Evolutionary conservation across 768 basidiomycete species (phyloP), one percentile per base, ranked within the genome.

Genomic region (Gloeophyllum trabeum): DNA sequence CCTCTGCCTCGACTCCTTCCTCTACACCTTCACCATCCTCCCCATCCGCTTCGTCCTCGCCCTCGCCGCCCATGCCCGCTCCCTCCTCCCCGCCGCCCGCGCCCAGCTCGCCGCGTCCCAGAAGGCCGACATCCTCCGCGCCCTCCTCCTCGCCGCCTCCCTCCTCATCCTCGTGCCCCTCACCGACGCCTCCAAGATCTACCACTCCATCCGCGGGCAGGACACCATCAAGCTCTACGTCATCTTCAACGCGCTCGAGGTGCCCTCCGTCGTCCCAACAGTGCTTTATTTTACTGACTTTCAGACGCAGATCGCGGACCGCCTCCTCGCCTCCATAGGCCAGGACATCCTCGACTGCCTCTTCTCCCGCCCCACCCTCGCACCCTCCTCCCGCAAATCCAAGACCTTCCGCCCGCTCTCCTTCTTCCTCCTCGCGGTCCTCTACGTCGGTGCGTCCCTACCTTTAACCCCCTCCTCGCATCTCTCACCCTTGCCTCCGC

Each of bases 161-260:
- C 71, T 92, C 37, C 49, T 78, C 14, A 70, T 93, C 18, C 67
- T 97, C 4, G 71, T 79, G 24, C 81, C 85, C 2, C 70, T 92
- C 30, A 92, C 93, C 5, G 94, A 99, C 55, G 86, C 91, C 6
- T 94, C 91, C 61, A 92, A 93, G 66, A 94, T 99, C 50, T 99
- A 99, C 53, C 96, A 99, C 54, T 84, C 83, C 13, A 97, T 99
- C 43, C 80, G 96, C 18, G 94, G 93, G 0, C 96, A 98, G 61
- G 96, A 99, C 51, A 96, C 91, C 2, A 94, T 99, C 65, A 99
- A 98, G 64, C 63, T 99, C 39, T 98, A 98, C 64, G 96, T 99
- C 46, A 94, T 99, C 40, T 99, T 97, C 64, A 98, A 97, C 59
- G 93, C 92, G 7, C 71, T 99, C 5, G 96, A 99, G 74, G 94